phyloP scores from a whole-genome alignment of 768 basidiomycete species.

The Paxillus rubicundulus region DNA sequence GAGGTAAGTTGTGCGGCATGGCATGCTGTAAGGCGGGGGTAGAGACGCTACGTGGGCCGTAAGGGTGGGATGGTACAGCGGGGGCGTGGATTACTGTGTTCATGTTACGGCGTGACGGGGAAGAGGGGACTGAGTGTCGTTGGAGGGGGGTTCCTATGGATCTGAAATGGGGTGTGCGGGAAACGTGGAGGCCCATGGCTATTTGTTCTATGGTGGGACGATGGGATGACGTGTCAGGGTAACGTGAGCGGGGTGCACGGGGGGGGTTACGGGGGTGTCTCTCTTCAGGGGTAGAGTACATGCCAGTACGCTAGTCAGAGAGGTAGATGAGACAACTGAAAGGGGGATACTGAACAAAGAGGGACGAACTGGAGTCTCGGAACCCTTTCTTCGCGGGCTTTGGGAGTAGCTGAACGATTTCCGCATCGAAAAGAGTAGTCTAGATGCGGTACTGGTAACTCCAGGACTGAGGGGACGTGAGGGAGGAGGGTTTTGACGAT shows the following conservation, averaged over 20 bases:
- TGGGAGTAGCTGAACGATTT: slow-evolving; percentile 24
- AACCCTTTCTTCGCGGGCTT: slow-evolving; percentile 20
- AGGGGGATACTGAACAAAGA: not conserved
- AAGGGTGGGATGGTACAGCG: slow-evolving; percentile 21
- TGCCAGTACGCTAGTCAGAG: slow-evolving; percentile 28
- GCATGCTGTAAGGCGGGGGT: slow-evolving; percentile 20
- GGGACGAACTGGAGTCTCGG: slow-evolving; percentile 17
- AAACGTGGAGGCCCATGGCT: slow-evolving; percentile 76
- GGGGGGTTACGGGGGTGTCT: slow-evolving; percentile 29
- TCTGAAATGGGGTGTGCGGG: slow-evolving; percentile 70
- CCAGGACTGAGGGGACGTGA: slow-evolving; percentile 8
- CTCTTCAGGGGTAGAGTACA: slow-evolving; percentile 45
- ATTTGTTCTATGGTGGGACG: slow-evolving; percentile 74
- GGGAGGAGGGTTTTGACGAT: not conserved
- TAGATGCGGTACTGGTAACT: slow-evolving; percentile 24
- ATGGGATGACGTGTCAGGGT: slow-evolving; percentile 37
- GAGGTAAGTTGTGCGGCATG: slow-evolving; percentile 39
- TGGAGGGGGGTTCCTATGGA: slow-evolving; percentile 28
- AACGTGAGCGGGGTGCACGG: slow-evolving; percentile 37
- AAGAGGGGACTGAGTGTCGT: slow-evolving; percentile 16
- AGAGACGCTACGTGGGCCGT: slow-evolving; percentile 24
- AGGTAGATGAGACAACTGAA: slow-evolving; percentile 8
- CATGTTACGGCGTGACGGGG: slow-evolving; percentile 16
- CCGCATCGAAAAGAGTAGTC: slow-evolving; percentile 30
- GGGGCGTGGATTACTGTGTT: slow-evolving; percentile 28